phyloP scores from a whole-genome alignment of 495 filamentous ascomycete species.

The Aspergillus ellipticus region DNA sequence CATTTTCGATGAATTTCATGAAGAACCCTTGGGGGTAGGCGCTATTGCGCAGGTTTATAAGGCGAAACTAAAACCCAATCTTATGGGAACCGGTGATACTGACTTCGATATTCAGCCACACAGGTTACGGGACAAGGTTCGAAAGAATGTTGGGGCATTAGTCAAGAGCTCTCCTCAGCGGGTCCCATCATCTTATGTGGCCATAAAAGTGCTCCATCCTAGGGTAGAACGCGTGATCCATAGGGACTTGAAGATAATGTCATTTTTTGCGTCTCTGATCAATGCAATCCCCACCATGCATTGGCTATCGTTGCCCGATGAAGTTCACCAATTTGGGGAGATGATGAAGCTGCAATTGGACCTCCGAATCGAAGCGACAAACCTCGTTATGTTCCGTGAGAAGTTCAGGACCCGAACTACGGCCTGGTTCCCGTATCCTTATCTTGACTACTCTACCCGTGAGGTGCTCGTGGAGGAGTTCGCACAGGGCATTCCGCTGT shows the following conservation, averaged over 20 bases:
- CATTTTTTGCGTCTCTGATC: constrained; percentile 80
- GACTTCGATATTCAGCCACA: constrained; percentile 43
- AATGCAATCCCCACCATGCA: constrained; percentile 93
- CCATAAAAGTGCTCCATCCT: constrained; percentile 94
- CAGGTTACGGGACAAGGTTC: constrained; percentile 63
- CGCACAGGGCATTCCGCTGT: constrained; percentile 86
- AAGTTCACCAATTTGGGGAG: constrained; percentile 88
- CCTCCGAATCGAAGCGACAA: constrained; percentile 89
- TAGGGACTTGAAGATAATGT: constrained; percentile 89
- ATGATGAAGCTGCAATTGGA: constrained; percentile 99
- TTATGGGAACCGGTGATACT: constrained; percentile 60
- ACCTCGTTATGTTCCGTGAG: constrained; percentile 81
- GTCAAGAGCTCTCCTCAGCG: constrained; percentile 81
- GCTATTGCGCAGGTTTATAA: constrained; percentile 98
- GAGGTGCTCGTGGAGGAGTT: constrained; percentile 96
- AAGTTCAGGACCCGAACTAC: constrained; percentile 88
- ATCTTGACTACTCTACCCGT: constrained; percentile 83
- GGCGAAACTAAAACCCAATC: constrained; percentile 80
- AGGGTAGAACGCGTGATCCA: constrained; percentile 83
- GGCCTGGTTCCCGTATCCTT: constrained; percentile 94
- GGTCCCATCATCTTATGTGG: constrained; percentile 89
- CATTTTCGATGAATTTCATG: constrained; percentile 96
- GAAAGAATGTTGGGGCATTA: constrained; percentile 77
- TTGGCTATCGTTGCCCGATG: constrained; percentile 95
- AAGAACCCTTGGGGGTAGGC: constrained; percentile 86